These are phyloP conservation scores for Theobroma grandiflorum DNA, from an alignment of 441 rosid species.

Conservation along the genomic window DNA sequence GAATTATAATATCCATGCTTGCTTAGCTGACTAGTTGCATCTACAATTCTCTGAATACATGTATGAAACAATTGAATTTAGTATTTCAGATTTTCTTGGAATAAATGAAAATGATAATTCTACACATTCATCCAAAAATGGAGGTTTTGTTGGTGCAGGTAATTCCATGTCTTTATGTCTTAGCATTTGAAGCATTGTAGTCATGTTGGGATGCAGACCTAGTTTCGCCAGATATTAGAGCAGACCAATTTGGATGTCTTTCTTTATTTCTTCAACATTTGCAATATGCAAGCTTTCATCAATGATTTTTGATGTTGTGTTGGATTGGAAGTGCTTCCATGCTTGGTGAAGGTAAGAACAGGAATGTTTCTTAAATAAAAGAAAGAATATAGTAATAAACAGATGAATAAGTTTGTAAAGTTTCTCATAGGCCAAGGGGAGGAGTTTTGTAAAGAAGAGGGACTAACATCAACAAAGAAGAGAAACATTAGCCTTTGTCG, in stretches of 20 bases:
- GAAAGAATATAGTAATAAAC: no score
- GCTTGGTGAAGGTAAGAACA: constrained; percentile 44
- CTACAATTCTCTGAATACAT: no score
- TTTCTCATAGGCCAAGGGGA: no score
- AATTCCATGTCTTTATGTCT: constrained; percentile 44
- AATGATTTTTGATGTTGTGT: constrained; percentile 45
- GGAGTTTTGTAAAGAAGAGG: no score
- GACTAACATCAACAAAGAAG: no score
- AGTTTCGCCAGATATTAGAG: constrained; percentile 71
- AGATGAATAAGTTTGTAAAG: no score
- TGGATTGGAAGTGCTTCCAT: constrained; percentile 63
- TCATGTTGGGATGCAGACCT: constrained; percentile 55
- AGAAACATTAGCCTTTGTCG: no score
- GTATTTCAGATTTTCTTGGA: not conserved
- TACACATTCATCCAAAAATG: constrained; percentile 55
- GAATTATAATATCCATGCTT: no score
- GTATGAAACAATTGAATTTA: not conserved
- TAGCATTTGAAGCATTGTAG: constrained; percentile 55
- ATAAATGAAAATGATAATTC: constrained; percentile 29
- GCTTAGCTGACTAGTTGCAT: no score
- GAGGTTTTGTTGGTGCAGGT: constrained; percentile 62
- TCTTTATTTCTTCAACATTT: constrained; percentile 45
- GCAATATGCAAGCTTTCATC: constrained; percentile 42
- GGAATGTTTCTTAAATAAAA: constrained; percentile 43
- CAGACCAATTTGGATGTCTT: constrained; percentile 64